Conservation (phyloP, 306 rosid species). For the Lotus japonicus region DNA sequence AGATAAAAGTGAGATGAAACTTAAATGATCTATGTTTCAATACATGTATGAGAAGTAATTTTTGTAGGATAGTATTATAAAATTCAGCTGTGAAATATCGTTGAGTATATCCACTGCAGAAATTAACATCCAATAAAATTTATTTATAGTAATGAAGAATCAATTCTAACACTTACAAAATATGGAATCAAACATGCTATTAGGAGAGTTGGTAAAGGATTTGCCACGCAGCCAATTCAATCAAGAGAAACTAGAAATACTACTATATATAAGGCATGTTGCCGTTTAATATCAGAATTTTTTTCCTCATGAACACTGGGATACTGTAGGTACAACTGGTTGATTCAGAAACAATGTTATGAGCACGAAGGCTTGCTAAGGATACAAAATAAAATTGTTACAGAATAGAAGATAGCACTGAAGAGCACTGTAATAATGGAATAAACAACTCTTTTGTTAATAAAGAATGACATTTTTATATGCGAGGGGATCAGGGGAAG, state of each 20-base stretch:
- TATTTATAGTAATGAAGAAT: too few species aligned
- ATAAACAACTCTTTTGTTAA: slow-evolving; percentile 2
- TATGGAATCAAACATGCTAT: too few species aligned
- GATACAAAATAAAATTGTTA: neutral
- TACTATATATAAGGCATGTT: neutral
- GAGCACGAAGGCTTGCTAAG: neutral
- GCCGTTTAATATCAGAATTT: neutral
- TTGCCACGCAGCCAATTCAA: neutral
- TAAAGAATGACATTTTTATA: slow-evolving; percentile 26
- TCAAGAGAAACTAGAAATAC: neutral
- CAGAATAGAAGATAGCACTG: neutral
- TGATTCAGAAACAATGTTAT: slow-evolving; percentile 7
- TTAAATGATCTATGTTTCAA: too few species aligned
- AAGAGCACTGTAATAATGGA: slow-evolving; percentile 1
- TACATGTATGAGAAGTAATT: too few species aligned
- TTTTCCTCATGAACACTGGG: neutral
- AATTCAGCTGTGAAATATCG: too few species aligned
- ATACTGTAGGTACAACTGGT: neutral
- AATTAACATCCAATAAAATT: too few species aligned
- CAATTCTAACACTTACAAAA: too few species aligned
- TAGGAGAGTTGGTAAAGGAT: neutral
- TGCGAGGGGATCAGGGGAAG: slow-evolving; percentile 1
- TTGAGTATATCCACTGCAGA: too few species aligned
- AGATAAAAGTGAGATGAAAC: too few species aligned
- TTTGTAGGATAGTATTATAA: too few species aligned